These are phyloP conservation scores for Marchantia polymorpha DNA, from an alignment of 225 moss, liverwort and hornwort genomes.

Conservation along the genomic window DNA sequence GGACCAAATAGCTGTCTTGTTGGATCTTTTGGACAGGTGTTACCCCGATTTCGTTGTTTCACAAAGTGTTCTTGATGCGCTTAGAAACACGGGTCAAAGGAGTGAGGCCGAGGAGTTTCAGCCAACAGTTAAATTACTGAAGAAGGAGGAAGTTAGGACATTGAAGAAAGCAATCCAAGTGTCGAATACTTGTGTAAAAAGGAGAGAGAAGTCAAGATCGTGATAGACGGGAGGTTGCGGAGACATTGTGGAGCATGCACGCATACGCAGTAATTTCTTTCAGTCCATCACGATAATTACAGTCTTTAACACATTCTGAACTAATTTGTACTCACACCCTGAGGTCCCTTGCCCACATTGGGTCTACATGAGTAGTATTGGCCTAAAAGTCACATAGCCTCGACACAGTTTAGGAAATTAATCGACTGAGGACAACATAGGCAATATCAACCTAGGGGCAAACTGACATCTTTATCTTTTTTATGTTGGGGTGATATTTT, in stretches of 20 bases:
- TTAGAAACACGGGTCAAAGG: constrained; percentile 19
- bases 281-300: too few relatives aligned
- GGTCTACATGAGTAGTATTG: too few relatives aligned
- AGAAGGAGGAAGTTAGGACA: constrained; percentile 6
- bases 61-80: constrained; percentile 5
- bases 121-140: not conserved
- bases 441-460: too few relatives aligned
- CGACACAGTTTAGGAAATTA: too few relatives aligned
- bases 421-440: too few relatives aligned
- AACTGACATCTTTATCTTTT: too few relatives aligned
- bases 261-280: too few relatives aligned
- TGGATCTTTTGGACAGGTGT: constrained; percentile 14
- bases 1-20: not conserved
- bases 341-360: too few relatives aligned
- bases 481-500: too few relatives aligned
- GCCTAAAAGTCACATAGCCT: too few relatives aligned
- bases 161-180: constrained; percentile 11
- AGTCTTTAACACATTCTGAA: too few relatives aligned
- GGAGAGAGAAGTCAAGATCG: not conserved
- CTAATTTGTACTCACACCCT: too few relatives aligned
- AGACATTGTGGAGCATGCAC: not conserved
- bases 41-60: constrained; percentile 19
- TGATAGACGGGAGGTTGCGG: not conserved
- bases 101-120: constrained; percentile 26
- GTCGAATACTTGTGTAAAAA: not conserved